Evolutionary conservation across 1,284 basidiomycete genomes (phyloP), one percentile per base, ranked within the genome.

Genomic region (Boletus sp.): DNA sequence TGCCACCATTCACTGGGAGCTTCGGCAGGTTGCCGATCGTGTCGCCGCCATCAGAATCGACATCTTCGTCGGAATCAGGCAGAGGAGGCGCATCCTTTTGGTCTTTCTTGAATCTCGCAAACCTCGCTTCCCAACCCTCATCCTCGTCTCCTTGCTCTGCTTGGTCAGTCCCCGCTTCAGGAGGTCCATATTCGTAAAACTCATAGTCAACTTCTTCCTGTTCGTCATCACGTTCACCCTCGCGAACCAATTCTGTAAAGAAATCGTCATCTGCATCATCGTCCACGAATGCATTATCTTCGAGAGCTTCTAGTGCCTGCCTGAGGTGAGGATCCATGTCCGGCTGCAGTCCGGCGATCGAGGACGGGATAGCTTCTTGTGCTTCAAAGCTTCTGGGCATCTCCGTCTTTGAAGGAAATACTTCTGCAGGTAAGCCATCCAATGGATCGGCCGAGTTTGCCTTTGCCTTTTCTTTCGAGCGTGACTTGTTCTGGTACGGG

Each of bases 271-370:
- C 87, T 7, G 87, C 73, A 14, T 79, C 84, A 59, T 89, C 89
- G 53, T 94, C 90, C 16, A 97, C 90, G 68, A 95, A 98, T 6
- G 91, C 96, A 63, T 98, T 95, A 72, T 99, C 96, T 59, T 99
- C 97, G 23, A 99, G 80, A 6, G 97, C 97, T 70, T 98, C 96
- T 35, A 99, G 80, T 1, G 88, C 88, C 75, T 99, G 97, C 21
- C 97, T 85, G 38, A 99, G 81, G 77, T 97, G 94, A 7, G 95
- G 95, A 74, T 99, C 93, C 92, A 99, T 94, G 70, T 98, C 94
- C 1, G 95, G 97, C 72, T 94, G 92, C 64, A 99, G 89, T 1
- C 97, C 97, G 37, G 90, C 81, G 58, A 95, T 87, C 58, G 91
- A 90, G n/a, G 84, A 82, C 5, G 94, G 94, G 43, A 97, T 79